Evolutionary conservation across 2,329 filamentous ascomycete genomes (phyloP).

Genomic region (Coniochaeta hoffmannii): DNA sequence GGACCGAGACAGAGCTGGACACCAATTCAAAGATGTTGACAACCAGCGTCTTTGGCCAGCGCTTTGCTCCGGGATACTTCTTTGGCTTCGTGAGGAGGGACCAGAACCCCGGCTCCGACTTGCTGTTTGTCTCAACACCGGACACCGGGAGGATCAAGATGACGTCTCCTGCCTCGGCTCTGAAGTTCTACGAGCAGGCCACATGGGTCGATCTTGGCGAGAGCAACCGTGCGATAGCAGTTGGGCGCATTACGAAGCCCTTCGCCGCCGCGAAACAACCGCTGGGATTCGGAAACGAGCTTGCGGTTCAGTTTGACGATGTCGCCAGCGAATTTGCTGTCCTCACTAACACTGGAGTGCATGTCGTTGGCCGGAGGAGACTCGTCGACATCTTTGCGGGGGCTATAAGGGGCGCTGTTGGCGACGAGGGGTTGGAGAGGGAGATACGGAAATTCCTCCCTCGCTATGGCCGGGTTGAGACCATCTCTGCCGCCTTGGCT

Average conservation of each 20-base stretch:
- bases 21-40: slow-evolving; percentile 40
- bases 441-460: slow-evolving; percentile 79
- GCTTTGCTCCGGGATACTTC: slow-evolving; percentile 85
- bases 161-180: slow-evolving; percentile 41
- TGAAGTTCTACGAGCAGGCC: slow-evolving; percentile 69
- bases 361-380: slow-evolving; percentile 74
- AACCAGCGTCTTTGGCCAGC: slow-evolving; percentile 42
- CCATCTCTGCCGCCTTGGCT: slow-evolving; percentile 81
- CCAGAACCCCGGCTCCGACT: slow-evolving; percentile 51
- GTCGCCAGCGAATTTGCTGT: slow-evolving; percentile 78
- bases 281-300: slow-evolving; percentile 84
- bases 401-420: slow-evolving; percentile 63
- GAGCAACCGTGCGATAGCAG: slow-evolving; percentile 62
- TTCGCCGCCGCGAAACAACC: slow-evolving; percentile 63
- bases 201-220: slow-evolving; percentile 67
- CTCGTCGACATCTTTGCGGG: slow-evolving; percentile 90
- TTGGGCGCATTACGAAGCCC: slow-evolving; percentile 67
- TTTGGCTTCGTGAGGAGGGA: slow-evolving; percentile 70
- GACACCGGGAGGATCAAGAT: slow-evolving; percentile 79
- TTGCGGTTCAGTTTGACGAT: slow-evolving; percentile 92
- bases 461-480: slow-evolving; percentile 82
- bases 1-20: slow-evolving; percentile 34
- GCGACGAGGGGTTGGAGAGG: slow-evolving; percentile 72
- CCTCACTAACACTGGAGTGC: slow-evolving; percentile 83
- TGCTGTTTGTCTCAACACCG: slow-evolving; percentile 77